Evolutionary conservation across 345 rosid species (phyloP), one percentile per base, ranked within the genome.

Genomic region (Psidium guajava): DNA sequence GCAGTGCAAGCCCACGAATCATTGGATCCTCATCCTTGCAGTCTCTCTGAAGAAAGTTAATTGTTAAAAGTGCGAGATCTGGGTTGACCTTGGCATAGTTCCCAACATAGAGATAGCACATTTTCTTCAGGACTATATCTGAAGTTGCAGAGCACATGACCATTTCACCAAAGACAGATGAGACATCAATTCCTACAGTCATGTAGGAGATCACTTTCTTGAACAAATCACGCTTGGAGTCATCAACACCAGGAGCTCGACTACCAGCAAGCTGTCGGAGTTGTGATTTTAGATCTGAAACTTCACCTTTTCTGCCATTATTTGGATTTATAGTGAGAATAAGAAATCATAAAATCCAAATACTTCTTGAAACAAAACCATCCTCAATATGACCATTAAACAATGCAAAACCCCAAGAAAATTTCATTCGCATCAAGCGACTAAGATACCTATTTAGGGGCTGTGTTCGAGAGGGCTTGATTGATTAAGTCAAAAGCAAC

Each of bases 61-160:
- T 97, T 2, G 99, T 96, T 90, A 96, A 86, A 36, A 97, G 93
- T 18, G 99, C 95, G 59, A 97, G 96, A 88, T 97, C 99, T 64
- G 99, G 99, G 86, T 97, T 97, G 14, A 90, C 99, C 89, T 97
- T 96, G 1, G 99, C 99, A 84, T 97, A 97, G 91, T 97, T 97
- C 40, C 99, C 99, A 61, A 97, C 99, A 85, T 97, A 97, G 42
- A 97, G 93, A 86, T 96, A 97, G 85, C 99, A 97, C 99, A 97
- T 97, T 87, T 97, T 97, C 96, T 97, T 97, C 91, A 97, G 86
- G 57, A 97, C 99, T 84, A 97, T 96, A 88, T 97, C 99, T n/a
- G 98, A 93, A 49, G 99, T 96, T 9, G 98, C 99, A 2, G 98
- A 97, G 89, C 99, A 97, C 99, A 97, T 97, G 58, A 97, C 99